Evolutionary conservation across 352 stramenopile species (phyloP).

Genomic region (Pythium aquatile): DNA sequence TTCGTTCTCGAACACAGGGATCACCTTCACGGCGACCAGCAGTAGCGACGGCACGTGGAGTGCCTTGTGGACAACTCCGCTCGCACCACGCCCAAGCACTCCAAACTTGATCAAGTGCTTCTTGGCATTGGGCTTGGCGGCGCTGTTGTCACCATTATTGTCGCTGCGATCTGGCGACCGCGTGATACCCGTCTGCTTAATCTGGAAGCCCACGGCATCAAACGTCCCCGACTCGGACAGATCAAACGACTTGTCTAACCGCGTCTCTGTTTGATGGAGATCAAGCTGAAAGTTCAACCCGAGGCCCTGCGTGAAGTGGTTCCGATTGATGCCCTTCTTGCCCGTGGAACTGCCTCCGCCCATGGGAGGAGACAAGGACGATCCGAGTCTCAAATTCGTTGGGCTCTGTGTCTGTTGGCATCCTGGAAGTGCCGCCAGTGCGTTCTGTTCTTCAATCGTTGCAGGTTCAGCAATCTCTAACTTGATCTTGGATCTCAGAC

Average conservation of each 20-base stretch:
- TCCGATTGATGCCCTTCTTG: constrained; percentile 68
- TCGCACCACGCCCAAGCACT: constrained; percentile 78
- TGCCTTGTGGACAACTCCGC: constrained; percentile 87
- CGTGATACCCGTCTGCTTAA: constrained; percentile 81
- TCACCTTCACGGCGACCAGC: constrained; percentile 90
- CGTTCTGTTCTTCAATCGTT: constrained; percentile 29
- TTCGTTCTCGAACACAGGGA: constrained; percentile 88
- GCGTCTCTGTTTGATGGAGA: constrained; percentile 55
- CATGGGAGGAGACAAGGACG: constrained; percentile 33
- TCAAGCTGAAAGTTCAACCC: constrained; percentile 72
- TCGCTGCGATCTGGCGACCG: constrained; percentile 45
- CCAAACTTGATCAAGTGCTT: constrained; percentile 84
- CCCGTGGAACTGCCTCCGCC: constrained; percentile 37
- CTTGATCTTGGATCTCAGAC: constrained; percentile 64
- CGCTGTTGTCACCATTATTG: constrained; percentile 28
- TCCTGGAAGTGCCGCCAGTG: constrained; percentile 27
- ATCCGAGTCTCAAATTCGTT: constrained; percentile 33
- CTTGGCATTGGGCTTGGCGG: constrained; percentile 55
- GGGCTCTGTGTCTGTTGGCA: constrained; percentile 46
- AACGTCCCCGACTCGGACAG: constrained; percentile 81
- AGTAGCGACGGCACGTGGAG: constrained; percentile 87
- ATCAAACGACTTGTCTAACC: constrained; percentile 77
- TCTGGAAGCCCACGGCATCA: constrained; percentile 77
- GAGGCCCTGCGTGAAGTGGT: constrained; percentile 64
- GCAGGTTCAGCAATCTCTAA: constrained; percentile 62